These are phyloP conservation scores for Penicillium sp. DNA, from an alignment of 2,329 filamentous ascomycete species.

Conservation along the genomic window DNA sequence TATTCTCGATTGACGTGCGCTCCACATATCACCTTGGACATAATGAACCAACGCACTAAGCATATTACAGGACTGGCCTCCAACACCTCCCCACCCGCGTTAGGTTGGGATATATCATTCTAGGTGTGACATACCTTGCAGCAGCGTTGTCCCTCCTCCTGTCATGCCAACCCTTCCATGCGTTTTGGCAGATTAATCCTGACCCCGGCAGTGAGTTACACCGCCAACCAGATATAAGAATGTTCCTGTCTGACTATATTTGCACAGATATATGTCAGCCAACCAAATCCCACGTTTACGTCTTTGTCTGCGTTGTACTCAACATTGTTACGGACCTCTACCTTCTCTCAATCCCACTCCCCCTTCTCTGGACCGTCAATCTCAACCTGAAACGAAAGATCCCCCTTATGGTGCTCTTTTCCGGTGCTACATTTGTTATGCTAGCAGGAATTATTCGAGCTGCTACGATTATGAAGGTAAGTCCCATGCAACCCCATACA, in stretches of 20 bases:
- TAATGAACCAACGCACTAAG: slow-evolving; percentile 3
- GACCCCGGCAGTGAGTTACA: slow-evolving; percentile 53
- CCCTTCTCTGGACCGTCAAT: slow-evolving; percentile 54
- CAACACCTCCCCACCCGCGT: slow-evolving; percentile 45
- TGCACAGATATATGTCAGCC: slow-evolving; percentile 46
- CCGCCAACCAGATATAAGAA: neutral
- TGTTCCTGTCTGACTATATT: neutral
- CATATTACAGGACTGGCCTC: slow-evolving; percentile 34
- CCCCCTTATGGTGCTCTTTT: slow-evolving; percentile 52
- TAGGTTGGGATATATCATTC: slow-evolving; percentile 50
- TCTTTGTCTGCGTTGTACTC: slow-evolving; percentile 48
- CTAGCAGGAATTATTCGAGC: slow-evolving; percentile 53
- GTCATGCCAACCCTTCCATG: slow-evolving; percentile 53
- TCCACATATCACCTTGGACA: neutral
- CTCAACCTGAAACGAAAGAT: slow-evolving; percentile 50
- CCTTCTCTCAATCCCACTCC: slow-evolving; percentile 56
- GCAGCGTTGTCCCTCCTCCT: slow-evolving; percentile 50
- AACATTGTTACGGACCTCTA: slow-evolving; percentile 59
- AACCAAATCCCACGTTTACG: slow-evolving; percentile 47
- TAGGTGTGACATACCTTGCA: slow-evolving; percentile 49
- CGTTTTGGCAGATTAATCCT: slow-evolving; percentile 60
- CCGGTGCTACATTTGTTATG: slow-evolving; percentile 54
- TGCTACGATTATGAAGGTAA: slow-evolving; percentile 45
- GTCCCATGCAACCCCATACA: neutral
- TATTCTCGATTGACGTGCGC: slow-evolving; percentile 53